phyloP scores from a whole-genome alignment of 1,284 basidiomycete genomes.

The Anthracocystis walkeri region DNA sequence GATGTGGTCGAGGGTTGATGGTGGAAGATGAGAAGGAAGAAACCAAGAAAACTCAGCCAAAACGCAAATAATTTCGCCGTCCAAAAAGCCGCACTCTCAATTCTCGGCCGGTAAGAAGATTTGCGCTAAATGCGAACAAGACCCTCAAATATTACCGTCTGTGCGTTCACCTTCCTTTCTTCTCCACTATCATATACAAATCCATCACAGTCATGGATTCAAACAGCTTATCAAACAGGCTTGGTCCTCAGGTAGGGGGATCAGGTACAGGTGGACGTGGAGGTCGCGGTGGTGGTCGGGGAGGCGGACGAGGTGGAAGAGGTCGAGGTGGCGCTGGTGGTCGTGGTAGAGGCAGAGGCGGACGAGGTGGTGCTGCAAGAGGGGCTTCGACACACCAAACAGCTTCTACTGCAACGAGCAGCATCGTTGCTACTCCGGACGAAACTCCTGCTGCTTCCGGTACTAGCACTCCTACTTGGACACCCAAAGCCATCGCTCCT shows the following conservation, averaged over 20 bases:
- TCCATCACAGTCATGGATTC: conserved; percentile 26
- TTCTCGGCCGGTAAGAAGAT: conserved; percentile 49
- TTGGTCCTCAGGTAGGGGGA: conserved; percentile 23
- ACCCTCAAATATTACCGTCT: conserved; percentile 14
- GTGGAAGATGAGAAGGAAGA: not conserved
- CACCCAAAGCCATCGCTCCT: conserved; percentile 30
- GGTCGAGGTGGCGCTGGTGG: conserved; percentile 17
- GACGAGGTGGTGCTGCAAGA: conserved; percentile 43
- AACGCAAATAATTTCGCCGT: conserved; percentile 10
- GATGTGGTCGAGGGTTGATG: not conserved
- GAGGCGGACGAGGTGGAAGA: conserved; percentile 20
- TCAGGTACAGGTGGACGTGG: conserved; percentile 15
- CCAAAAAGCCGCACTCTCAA: conserved; percentile 14
- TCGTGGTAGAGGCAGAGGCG: conserved; percentile 28
- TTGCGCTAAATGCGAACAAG: not conserved
- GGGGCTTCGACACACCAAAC: conserved; percentile 5
- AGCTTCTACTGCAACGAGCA: conserved; percentile 71
- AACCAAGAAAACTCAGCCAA: not conserved
- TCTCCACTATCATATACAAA: not conserved
- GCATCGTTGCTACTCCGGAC: conserved; percentile 38
- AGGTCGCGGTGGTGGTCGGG: conserved; percentile 23
- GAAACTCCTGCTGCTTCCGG: conserved; percentile 36
- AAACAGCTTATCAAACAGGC: conserved; percentile 27
- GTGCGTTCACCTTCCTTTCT: conserved; percentile 7
- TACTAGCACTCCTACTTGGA: conserved; percentile 25